Evolutionary conservation across 192 early-diverging fungal species (phyloP).

Genomic region (Coemansia sp.): DNA sequence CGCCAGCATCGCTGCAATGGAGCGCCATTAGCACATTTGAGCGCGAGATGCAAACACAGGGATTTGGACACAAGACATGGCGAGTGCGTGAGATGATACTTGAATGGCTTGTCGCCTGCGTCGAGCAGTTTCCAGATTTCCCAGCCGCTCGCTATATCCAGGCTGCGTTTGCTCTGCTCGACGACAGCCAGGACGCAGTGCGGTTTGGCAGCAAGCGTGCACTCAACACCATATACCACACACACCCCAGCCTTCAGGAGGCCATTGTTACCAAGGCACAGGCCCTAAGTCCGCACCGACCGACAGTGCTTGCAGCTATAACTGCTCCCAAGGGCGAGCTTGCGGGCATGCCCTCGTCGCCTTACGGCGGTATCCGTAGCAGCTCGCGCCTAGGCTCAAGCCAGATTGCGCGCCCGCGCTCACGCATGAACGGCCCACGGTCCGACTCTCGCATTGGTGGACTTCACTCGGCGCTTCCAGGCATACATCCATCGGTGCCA

Average conservation of each 20-base stretch:
- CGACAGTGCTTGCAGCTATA: conserved; percentile 38
- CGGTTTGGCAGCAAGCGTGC: conserved; percentile 47
- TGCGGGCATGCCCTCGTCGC: conserved; percentile 32
- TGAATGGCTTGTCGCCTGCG: conserved; percentile 44
- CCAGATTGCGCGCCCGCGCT: conserved; percentile 30
- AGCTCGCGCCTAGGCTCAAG: conserved; percentile 37
- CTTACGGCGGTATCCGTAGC: conserved; percentile 41
- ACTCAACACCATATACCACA: conserved; percentile 47
- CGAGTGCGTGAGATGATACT: conserved; percentile 53
- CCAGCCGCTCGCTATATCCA: conserved; percentile 36
- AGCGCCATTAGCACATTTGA: conserved; percentile 34
- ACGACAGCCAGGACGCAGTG: conserved; percentile 53
- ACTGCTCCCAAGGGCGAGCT: conserved; percentile 46
- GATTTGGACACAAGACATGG: conserved; percentile 50
- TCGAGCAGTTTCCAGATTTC: conserved; percentile 37
- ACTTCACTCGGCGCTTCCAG: neutral
- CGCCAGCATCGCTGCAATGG: conserved; percentile 32
- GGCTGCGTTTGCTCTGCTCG: conserved; percentile 32
- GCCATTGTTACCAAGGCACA: conserved; percentile 34
- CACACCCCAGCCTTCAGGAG: conserved; percentile 42
- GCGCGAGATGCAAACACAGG: conserved; percentile 49
- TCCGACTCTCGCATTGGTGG: conserved; percentile 29
- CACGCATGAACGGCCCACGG: conserved; percentile 32
- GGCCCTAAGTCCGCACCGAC: conserved; percentile 17
- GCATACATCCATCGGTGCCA: conserved; percentile 15